Conservation (phyloP, 768 basidiomycete species). For the Mrakia frigida region DNA sequence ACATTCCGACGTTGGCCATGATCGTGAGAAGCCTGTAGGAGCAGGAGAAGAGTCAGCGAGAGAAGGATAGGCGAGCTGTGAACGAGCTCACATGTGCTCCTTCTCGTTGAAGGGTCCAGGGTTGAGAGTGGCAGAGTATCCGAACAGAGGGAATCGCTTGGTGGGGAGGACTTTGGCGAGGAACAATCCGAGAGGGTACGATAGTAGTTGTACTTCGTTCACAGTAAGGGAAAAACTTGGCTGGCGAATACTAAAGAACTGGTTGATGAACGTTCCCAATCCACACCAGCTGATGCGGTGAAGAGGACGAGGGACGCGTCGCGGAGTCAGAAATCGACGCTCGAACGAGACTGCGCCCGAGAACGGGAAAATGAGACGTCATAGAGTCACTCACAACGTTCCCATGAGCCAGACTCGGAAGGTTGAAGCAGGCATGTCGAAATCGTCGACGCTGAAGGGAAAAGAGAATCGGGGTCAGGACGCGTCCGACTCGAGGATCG, state of each 20-base stretch:
- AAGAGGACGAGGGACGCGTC: too few species aligned
- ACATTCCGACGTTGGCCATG: slow-evolving; percentile 41
- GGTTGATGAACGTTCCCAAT: slow-evolving; percentile 41
- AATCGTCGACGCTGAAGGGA: slow-evolving; percentile 54
- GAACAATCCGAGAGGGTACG: slow-evolving; percentile 28
- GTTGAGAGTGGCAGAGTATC: slow-evolving; percentile 26
- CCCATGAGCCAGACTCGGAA: slow-evolving; percentile 48
- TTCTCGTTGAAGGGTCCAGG: slow-evolving; percentile 38
- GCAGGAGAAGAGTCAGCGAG: too few species aligned
- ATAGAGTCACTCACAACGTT: slow-evolving; percentile 3
- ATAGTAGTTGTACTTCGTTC: slow-evolving; percentile 28
- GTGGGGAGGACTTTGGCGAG: slow-evolving; percentile 24
- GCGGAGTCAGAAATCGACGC: too few species aligned
- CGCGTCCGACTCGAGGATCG: neutral
- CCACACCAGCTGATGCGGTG: slow-evolving; percentile 16
- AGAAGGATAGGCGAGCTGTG: too few species aligned
- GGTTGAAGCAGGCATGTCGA: slow-evolving; percentile 54
- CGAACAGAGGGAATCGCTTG: slow-evolving; percentile 13
- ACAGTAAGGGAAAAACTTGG: slow-evolving; percentile 27
- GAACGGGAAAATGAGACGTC: too few species aligned
- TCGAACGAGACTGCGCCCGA: too few species aligned
- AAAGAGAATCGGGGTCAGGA: neutral
- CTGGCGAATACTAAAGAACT: slow-evolving; percentile 30
- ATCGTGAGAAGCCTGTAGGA: slow-evolving; percentile 6
- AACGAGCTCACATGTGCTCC: slow-evolving; percentile 37